Percentiles rank a stretch among this genome's conserved stretches.
Evolutionary conservation across 306 rosid genomes (phyloP).

Genomic region (Pachyrhizus erosus): DNA sequence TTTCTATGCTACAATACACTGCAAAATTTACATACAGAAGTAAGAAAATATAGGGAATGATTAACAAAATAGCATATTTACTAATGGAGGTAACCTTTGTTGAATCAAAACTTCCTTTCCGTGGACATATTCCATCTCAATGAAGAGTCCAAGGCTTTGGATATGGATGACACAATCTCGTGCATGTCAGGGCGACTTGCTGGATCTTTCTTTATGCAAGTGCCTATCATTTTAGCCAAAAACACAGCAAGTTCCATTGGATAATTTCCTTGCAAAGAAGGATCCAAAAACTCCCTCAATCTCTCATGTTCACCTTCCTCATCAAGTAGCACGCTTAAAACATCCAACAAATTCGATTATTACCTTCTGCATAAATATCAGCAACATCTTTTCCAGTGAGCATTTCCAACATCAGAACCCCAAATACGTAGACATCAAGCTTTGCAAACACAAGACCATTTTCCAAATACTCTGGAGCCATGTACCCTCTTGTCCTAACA

Average conservation of each 20-base stretch:
- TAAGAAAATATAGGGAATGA: neutral
- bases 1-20: neutral
- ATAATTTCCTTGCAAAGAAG: constrained; percentile 52
- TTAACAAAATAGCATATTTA: neutral
- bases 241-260: constrained; percentile 61
- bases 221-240: constrained; percentile 44
- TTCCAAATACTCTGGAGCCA: constrained; percentile 82
- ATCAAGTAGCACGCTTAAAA: constrained; percentile 33
- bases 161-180: constrained; percentile 62
- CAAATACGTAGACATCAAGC: constrained; percentile 76
- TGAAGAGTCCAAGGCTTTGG: constrained; percentile 58
- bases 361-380: constrained; percentile 42
- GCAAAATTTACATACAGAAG: neutral
- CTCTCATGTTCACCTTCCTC: constrained; percentile 44
- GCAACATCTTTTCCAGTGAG: constrained; percentile 66
- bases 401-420: constrained; percentile 62
- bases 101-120: neutral
- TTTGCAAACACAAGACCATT: constrained; percentile 69
- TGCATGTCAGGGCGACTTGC: constrained; percentile 60
- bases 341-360: constrained; percentile 44
- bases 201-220: constrained; percentile 64
- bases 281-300: constrained; percentile 57
- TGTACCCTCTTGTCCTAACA: constrained; percentile 75
- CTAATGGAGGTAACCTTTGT: neutral
- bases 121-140: constrained; percentile 58